Evolutionary conservation across 164 flowering plant genomes (phyloP).

Genomic region (Vitis amurensis): DNA sequence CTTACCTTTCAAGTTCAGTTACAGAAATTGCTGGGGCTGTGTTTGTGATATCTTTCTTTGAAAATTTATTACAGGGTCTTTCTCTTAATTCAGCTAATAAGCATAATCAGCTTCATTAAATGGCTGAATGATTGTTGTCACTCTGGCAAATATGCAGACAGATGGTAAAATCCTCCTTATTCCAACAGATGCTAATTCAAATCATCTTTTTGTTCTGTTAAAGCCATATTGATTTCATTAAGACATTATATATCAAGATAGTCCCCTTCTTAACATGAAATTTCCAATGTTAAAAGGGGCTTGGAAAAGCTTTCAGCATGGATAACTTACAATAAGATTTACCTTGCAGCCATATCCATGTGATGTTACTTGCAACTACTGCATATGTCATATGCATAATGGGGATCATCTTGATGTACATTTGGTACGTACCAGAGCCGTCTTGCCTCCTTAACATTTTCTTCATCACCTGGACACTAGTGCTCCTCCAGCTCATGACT

Average conservation of each 20-base stretch:
- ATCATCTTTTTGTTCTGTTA: no score
- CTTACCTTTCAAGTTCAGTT: no score
- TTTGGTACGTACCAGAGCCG: conserved; percentile 79
- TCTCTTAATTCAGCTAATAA: conserved; percentile 82
- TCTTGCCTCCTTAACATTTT: conserved; percentile 77
- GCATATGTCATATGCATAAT: conserved; percentile 63
- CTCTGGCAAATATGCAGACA: conserved; percentile 54
- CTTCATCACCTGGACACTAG: conserved; percentile 84
- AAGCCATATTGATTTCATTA: no score
- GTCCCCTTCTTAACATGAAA: no score
- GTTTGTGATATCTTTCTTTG: conserved; percentile 5
- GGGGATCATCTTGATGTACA: conserved; percentile 83
- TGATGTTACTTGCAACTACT: conserved; percentile 51
- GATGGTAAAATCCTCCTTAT: conserved; percentile 58
- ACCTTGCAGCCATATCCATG: conserved; percentile 69
- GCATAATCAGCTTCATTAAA: conserved; percentile 80
- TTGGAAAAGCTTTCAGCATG: background rate
- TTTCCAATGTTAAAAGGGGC: no score
- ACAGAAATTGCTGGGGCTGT: background rate
- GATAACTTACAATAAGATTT: conserved; percentile 11
- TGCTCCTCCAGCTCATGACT: conserved; percentile 86
- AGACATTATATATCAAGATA: no score
- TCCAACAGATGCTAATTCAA: background rate
- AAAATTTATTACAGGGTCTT: conserved; percentile 59
- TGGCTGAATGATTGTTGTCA: conserved; percentile 74